Evolutionary conservation across 805 yeast genomes (phyloP), one percentile per base, ranked within the genome.

Genomic region (Kodamaea leandrae): DNA sequence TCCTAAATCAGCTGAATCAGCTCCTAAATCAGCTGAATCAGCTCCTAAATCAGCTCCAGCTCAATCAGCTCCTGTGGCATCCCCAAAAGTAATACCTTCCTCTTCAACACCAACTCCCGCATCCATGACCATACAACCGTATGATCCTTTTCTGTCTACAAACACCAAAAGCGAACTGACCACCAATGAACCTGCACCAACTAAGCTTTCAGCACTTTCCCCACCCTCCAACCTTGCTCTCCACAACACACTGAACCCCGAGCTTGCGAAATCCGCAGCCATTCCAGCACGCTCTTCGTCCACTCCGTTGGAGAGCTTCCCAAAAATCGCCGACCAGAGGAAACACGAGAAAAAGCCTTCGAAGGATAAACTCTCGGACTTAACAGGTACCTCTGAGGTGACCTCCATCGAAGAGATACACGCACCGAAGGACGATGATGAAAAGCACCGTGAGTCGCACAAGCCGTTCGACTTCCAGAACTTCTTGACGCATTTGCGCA

Each of bases 391-490:
- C 3, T 48, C 41, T 4, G 46, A 46, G 33, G 38, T 26, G 2
- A 37, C 54, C 4, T 47, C 52, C 2, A 50, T 53, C 1, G 61
- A 15, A n/a, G 42, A 34, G 21, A 26, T 23, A 6, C 24, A 17
- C 17, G 34, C 18, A 2, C 34, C 42, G 3, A 32, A 32, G 9
- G 21, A 17, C n/a, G 32, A 24, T 16, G 46, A 50, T 4, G 67
- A 68, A 32, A 72, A 66, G 37, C 58, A 66, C 36, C 71, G 66
- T 39, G 68, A 58, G 38, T 67, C 74, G 2, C 74, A 69, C 44
- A 58, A 58, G 47, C 73, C 74, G 3, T 90, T 91, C 62, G 96
- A 93, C 58, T 93, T 91, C 59, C 96, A 87, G 57, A 62, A 73
- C 17, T 93, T 93, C 57, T 68, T 89, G 28, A 70, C 72, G 9